A percentile compares a stretch with the other conserved stretches of the same genome.
phyloP scores from a whole-genome alignment of 139 green algal genomes.

The Chloropicon primus region DNA sequence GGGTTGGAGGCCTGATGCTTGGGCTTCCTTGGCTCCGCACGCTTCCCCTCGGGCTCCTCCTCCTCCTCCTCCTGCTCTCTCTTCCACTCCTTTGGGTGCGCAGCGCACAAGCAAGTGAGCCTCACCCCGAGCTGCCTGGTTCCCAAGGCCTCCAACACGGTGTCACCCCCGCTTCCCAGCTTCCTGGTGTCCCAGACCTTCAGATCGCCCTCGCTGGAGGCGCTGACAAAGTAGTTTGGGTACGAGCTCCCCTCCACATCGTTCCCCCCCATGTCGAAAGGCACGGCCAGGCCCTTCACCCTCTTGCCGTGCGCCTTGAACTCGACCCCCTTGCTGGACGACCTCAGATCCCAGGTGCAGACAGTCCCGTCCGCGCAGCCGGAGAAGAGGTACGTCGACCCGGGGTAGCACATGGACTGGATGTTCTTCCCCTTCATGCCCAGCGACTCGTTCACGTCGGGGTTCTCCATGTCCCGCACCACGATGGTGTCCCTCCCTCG shows the following conservation, averaged over 20 bases:
- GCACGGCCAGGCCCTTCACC: background rate
- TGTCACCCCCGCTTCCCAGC: background rate
- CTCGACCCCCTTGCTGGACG: background rate
- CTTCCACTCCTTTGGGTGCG: background rate
- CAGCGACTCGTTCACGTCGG: background rate
- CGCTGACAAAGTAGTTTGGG: background rate
- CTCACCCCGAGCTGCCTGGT: background rate
- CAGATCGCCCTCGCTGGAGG: background rate
- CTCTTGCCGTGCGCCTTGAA: background rate
- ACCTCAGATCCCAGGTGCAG: background rate
- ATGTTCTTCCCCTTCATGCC: background rate
- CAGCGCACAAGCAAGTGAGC: background rate
- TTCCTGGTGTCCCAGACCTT: background rate
- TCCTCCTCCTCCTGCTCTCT: background rate
- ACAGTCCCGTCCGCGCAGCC: background rate
- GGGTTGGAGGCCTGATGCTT: too few relatives aligned
- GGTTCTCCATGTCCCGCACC: background rate
- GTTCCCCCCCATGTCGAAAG: background rate
- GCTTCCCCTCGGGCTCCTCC: background rate
- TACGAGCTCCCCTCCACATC: background rate
- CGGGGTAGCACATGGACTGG: background rate
- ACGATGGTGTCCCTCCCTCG: background rate
- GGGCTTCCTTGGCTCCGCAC: background rate
- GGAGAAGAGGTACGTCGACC: background rate
- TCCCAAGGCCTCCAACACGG: background rate